Evolutionary conservation across 2,329 filamentous ascomycete genomes (phyloP).

Genomic region (Alternaria novae-zelandiae): DNA sequence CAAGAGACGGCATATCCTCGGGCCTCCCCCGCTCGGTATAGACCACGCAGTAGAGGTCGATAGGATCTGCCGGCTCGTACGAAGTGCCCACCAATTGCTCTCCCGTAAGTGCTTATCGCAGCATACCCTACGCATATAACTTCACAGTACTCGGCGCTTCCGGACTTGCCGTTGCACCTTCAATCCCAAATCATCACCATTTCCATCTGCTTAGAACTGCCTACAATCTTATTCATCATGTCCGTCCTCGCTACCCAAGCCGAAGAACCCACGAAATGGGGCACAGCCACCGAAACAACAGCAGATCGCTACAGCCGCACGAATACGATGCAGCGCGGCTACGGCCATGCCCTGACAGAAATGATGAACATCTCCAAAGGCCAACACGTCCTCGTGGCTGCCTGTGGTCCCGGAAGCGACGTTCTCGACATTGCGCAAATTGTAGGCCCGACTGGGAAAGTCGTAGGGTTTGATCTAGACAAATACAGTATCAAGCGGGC

Average conservation of each 20-base stretch:
- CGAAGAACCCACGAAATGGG: background rate
- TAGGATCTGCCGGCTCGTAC: background rate
- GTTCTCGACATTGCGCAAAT: background rate
- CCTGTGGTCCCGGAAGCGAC: background rate
- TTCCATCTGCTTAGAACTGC: background rate
- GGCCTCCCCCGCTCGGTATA: background rate
- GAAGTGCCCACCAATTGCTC: background rate
- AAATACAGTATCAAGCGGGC: background rate
- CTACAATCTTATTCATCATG: background rate
- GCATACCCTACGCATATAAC: background rate
- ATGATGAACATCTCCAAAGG: background rate
- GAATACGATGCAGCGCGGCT: background rate
- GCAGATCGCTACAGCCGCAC: background rate
- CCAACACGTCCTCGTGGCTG: background rate
- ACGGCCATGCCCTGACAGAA: background rate
- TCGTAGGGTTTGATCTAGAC: background rate
- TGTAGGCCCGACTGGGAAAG: background rate
- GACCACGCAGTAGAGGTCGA: background rate
- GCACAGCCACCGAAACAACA: background rate
- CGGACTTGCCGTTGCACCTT: background rate
- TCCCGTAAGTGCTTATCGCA: background rate
- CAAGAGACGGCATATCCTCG: background rate
- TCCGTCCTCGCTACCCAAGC: background rate
- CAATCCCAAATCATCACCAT: background rate
- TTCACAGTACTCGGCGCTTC: background rate